phyloP scores from a whole-genome alignment of 208 protist genomes.

The Acanthamoeba triangularis region DNA sequence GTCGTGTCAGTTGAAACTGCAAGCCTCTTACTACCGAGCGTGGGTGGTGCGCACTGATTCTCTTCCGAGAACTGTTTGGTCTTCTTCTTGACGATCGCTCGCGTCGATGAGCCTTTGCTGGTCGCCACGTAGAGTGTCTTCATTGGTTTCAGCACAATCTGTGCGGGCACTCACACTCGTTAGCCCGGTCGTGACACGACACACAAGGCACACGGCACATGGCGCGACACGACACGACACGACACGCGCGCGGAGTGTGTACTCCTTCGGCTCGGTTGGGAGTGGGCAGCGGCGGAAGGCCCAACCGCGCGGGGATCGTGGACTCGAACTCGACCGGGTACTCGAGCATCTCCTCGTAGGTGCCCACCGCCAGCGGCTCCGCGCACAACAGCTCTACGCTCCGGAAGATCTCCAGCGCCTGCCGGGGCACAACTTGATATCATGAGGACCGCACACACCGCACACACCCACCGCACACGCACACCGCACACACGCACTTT shows the following conservation, averaged over 20 bases:
- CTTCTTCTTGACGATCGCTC: conserved; percentile 63
- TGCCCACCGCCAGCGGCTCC: conserved; percentile 29
- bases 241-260: not conserved
- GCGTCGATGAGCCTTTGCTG: not conserved
- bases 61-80: conserved; percentile 39
- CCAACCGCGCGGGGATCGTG: conserved; percentile 56
- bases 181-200: not conserved
- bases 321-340: conserved; percentile 58
- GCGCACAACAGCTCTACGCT: conserved; percentile 4
- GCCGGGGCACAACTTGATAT: not conserved
- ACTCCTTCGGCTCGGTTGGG: conserved; percentile 43
- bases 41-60: not conserved
- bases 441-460: too few species aligned
- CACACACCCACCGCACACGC: not conserved
- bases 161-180: not conserved
- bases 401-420: conserved; percentile 39
- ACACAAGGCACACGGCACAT: not conserved
- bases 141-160: conserved; percentile 25
- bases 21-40: too few species aligned
- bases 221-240: not conserved
- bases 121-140: conserved; percentile 6
- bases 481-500: not conserved
- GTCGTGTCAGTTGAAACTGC: too few species aligned
- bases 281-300: conserved; percentile 32
- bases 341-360: conserved; percentile 60